These are phyloP conservation scores for Microdochium bolleyi DNA, from an alignment of 2,329 filamentous ascomycete species.

Conservation along the genomic window DNA sequence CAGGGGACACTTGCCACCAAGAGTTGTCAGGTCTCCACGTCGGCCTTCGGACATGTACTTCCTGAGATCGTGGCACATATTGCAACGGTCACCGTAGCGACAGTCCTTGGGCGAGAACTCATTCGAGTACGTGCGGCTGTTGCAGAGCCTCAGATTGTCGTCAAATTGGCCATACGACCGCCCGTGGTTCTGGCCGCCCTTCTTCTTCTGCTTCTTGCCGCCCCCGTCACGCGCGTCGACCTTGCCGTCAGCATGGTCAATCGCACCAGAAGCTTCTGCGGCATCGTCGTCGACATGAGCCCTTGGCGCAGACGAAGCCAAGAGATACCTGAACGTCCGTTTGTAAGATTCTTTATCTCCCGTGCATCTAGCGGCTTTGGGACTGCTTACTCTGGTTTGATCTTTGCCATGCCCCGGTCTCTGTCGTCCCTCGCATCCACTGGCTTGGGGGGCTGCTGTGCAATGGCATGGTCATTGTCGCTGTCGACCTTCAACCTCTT, in stretches of 20 bases:
- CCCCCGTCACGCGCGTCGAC: conserved; percentile 13
- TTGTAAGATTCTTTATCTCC: background rate
- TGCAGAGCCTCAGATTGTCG: conserved; percentile 72
- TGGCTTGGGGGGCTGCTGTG: conserved; percentile 1
- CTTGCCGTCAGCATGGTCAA: conserved; percentile 47
- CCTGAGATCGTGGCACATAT: conserved; percentile 74
- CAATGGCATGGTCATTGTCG: conserved; percentile 7
- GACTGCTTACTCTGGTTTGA: conserved; percentile 27
- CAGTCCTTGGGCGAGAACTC: conserved; percentile 81
- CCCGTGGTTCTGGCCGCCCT: conserved; percentile 73
- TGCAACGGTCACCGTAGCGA: conserved; percentile 72
- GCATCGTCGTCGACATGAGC: conserved; percentile 46
- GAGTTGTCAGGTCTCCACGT: conserved; percentile 67
- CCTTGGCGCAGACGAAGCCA: conserved; percentile 13
- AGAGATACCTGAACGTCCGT: conserved; percentile 20
- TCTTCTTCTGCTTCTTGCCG: conserved; percentile 46
- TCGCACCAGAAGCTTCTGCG: conserved; percentile 47
- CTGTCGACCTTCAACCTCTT: conserved; percentile 53
- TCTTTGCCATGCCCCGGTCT: conserved; percentile 19
- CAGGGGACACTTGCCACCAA: conserved; percentile 73
- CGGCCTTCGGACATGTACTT: conserved; percentile 79
- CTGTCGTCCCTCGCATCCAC: background rate
- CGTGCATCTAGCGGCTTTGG: background rate
- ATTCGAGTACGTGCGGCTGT: conserved; percentile 58
- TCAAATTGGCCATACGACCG: conserved; percentile 74